A percentile compares a stretch with the other conserved stretches of the same genome.
Evolutionary conservation across 169 alveolate species (phyloP).

Genomic region (Plasmodium gallinaceum): DNA sequence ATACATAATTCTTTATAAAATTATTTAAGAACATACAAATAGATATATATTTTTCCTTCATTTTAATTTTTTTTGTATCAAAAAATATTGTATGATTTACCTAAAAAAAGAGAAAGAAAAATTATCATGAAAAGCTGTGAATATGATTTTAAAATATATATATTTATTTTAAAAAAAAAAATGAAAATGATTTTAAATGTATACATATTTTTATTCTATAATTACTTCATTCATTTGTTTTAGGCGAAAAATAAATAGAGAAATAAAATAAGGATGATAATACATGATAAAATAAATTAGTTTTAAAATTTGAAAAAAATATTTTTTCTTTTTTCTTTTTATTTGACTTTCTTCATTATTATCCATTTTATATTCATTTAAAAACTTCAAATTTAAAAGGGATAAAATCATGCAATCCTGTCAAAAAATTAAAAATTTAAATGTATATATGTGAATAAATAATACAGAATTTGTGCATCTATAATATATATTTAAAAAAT

Average conservation of each 20-base stretch:
- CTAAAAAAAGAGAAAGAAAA: slow-evolving; percentile 13
- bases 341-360: slow-evolving; percentile 21
- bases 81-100: slow-evolving; percentile 14
- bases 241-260: slow-evolving; percentile 57
- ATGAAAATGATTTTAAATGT: not conserved
- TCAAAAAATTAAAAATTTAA: not conserved
- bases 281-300: slow-evolving; percentile 51
- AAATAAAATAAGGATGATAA: slow-evolving; percentile 66
- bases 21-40: slow-evolving; percentile 56
- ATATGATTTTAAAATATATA: not conserved
- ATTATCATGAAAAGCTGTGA: not conserved
- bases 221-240: slow-evolving; percentile 50
- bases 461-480: not conserved
- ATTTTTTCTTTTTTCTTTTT: slow-evolving; percentile 34
- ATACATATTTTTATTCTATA: not conserved
- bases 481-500: not conserved
- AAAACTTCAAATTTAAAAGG: slow-evolving; percentile 34
- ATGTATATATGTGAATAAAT: not conserved
- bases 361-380: slow-evolving; percentile 19
- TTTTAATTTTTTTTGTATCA: slow-evolving; percentile 6
- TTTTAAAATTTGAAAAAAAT: slow-evolving; percentile 23
- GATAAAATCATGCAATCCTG: slow-evolving; percentile 58
- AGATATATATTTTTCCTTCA: slow-evolving; percentile 59
- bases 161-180: not conserved
- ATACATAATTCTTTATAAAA: slow-evolving; percentile 40